phyloP scores from a whole-genome alignment of 345 rosid species.

The Rubroshorea leprosula region DNA sequence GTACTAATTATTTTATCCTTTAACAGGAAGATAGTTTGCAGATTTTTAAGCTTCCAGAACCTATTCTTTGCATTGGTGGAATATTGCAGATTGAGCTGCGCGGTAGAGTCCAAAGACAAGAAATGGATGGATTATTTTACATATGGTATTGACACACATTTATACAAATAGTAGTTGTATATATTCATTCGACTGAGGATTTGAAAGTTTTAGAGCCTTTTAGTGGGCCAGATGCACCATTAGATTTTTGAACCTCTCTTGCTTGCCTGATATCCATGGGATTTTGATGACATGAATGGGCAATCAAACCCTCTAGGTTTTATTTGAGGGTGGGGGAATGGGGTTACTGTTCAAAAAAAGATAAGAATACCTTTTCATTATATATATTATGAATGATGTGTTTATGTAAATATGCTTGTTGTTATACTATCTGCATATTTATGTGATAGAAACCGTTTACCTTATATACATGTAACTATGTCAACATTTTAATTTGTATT shows the following conservation, averaged over 20 bases:
- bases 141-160: constrained; percentile 51
- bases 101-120: constrained; percentile 86
- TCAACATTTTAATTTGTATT: too few species aligned
- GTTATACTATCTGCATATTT: background rate
- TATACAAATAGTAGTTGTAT: background rate
- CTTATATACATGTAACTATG: too few species aligned
- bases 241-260: background rate
- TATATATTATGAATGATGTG: too few species aligned
- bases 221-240: background rate
- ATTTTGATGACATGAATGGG: too few species aligned
- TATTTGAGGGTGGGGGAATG: background rate
- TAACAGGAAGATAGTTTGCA: constrained; percentile 73
- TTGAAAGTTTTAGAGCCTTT: background rate
- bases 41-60: constrained; percentile 80
- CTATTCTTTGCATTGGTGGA: constrained; percentile 81
- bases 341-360: background rate
- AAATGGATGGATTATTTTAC: constrained; percentile 70
- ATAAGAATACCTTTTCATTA: background rate
- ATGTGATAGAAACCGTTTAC: background rate
- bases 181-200: background rate
- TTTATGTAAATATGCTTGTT: background rate
- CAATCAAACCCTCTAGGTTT: too few species aligned
- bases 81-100: constrained; percentile 68
- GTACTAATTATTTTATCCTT: constrained; percentile 9
- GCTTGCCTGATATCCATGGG: background rate